Conservation (phyloP, 1,139 yeast species). For the Debaryomyces nepalensis region DNA sequence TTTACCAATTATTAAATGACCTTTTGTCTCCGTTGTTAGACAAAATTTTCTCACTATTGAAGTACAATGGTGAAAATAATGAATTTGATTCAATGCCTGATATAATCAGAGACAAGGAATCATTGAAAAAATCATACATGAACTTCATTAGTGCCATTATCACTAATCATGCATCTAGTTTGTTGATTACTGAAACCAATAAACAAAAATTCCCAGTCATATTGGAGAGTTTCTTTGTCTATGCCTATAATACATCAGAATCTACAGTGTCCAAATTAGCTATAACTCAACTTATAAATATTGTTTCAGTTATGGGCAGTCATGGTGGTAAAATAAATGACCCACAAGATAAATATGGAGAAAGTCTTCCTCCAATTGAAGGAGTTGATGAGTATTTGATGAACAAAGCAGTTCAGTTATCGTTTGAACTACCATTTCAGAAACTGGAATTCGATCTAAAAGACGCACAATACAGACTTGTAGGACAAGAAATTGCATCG, state of each 20-base stretch:
- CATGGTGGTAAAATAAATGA: constrained; percentile 66
- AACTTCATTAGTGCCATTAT: constrained; percentile 70
- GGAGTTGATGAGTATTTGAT: constrained; percentile 74
- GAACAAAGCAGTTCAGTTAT: constrained; percentile 67
- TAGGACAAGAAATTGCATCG: constrained; percentile 75
- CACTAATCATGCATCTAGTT: constrained; percentile 77
- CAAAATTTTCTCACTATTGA: constrained; percentile 62
- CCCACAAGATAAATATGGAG: constrained; percentile 54
- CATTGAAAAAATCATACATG: constrained; percentile 71
- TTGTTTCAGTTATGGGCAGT: constrained; percentile 67
- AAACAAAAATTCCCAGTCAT: constrained; percentile 64
- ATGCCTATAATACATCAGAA: constrained; percentile 62
- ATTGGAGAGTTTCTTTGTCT: constrained; percentile 67
- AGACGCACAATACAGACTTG: constrained; percentile 78
- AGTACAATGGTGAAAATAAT: constrained; percentile 25
- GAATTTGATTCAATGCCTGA: constrained; percentile 46
- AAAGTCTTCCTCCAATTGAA: constrained; percentile 59
- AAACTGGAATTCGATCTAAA: constrained; percentile 64
- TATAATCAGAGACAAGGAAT: constrained; percentile 59
- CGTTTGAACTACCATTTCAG: constrained; percentile 81
- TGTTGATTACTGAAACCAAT: constrained; percentile 72
- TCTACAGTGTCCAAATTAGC: constrained; percentile 68
- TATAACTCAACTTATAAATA: constrained; percentile 67
- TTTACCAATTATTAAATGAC: constrained; percentile 75
- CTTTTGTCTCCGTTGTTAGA: constrained; percentile 73